A percentile compares a stretch with the other conserved stretches of the same genome.
Conservation (phyloP, 1,284 basidiomycete species). For the Apiotrichum laibachii region DNA sequence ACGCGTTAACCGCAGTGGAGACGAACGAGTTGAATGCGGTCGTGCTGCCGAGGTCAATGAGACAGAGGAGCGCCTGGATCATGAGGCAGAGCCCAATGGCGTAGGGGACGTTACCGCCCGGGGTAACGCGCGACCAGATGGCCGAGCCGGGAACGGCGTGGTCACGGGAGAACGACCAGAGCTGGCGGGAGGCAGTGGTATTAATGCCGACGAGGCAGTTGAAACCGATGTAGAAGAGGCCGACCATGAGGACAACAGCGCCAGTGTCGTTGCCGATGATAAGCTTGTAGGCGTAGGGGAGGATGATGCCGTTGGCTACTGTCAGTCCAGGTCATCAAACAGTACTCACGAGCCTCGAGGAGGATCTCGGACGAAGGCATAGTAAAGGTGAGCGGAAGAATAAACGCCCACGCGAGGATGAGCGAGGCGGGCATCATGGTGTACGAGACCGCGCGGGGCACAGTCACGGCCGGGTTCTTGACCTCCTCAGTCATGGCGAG, state of each 20-base stretch:
- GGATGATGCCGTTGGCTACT: constrained; percentile 14
- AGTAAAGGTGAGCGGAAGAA: constrained; percentile 19
- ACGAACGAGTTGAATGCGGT: constrained; percentile 25
- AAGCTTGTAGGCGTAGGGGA: constrained; percentile 18
- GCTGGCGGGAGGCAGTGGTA: constrained; percentile 17
- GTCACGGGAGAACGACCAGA: constrained; percentile 23
- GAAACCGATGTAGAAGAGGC: constrained; percentile 19
- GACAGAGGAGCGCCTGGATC: constrained; percentile 20
- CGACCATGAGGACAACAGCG: constrained; percentile 16
- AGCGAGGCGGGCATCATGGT: constrained; percentile 17
- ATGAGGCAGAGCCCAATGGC: constrained; percentile 16
- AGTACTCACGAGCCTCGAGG: constrained; percentile 18
- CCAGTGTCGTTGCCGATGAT: constrained; percentile 16
- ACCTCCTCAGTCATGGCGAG: constrained; percentile 21
- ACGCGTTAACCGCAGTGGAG: constrained; percentile 19
- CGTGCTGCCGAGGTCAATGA: constrained; percentile 23
- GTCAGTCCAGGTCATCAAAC: too few relatives aligned
- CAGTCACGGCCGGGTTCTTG: constrained; percentile 11
- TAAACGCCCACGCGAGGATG: constrained; percentile 15
- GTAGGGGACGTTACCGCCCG: constrained; percentile 19
- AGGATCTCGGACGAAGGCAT: constrained; percentile 18
- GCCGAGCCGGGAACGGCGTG: constrained; percentile 19
- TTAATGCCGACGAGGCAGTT: constrained; percentile 24
- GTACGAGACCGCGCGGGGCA: constrained; percentile 17
- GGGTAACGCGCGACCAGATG: constrained; percentile 17